Conservation (phyloP, 73 alveolate genomes). For the Symbiodinium pilosum region DNA sequence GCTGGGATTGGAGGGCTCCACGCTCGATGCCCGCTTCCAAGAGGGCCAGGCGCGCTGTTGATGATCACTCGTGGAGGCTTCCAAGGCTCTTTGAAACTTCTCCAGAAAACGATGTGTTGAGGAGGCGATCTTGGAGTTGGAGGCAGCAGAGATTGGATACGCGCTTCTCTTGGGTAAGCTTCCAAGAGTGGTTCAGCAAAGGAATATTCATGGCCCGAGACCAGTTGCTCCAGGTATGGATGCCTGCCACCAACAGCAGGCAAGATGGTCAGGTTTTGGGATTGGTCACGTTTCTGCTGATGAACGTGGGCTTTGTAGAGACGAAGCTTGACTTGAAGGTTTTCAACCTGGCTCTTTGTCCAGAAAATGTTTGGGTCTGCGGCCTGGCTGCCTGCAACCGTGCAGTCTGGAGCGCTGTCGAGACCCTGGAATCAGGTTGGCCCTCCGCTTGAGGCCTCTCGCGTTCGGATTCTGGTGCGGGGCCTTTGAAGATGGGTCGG, state of each 20-base stretch:
- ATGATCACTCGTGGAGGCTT: no score
- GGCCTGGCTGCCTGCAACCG: neutral
- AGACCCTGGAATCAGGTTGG: slow-evolving; percentile 16
- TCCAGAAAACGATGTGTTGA: neutral
- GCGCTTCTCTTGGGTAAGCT: slow-evolving; percentile 47
- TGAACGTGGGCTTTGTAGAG: no score
- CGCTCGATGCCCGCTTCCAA: slow-evolving; percentile 39
- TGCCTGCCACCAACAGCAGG: slow-evolving; percentile 81
- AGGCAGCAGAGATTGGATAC: slow-evolving; percentile 59
- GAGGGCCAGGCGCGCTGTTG: neutral
- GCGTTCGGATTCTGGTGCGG: slow-evolving; percentile 44
- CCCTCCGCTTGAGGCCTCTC: slow-evolving; percentile 46
- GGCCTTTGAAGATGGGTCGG: neutral
- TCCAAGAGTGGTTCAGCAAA: neutral
- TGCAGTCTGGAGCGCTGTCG: neutral
- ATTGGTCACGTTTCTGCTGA: no score
- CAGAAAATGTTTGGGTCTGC: slow-evolving; percentile 34
- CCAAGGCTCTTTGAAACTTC: no score
- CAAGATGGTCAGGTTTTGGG: no score
- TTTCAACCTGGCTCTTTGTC: slow-evolving; percentile 53
- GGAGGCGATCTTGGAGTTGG: slow-evolving; percentile 35
- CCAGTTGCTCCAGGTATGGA: slow-evolving; percentile 39
- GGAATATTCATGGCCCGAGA: neutral
- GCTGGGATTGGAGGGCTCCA: slow-evolving; percentile 27
- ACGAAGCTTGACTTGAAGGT: slow-evolving; percentile 48